Conservation (phyloP, 441 rosid species). For the Brassica hybrid region DNA sequence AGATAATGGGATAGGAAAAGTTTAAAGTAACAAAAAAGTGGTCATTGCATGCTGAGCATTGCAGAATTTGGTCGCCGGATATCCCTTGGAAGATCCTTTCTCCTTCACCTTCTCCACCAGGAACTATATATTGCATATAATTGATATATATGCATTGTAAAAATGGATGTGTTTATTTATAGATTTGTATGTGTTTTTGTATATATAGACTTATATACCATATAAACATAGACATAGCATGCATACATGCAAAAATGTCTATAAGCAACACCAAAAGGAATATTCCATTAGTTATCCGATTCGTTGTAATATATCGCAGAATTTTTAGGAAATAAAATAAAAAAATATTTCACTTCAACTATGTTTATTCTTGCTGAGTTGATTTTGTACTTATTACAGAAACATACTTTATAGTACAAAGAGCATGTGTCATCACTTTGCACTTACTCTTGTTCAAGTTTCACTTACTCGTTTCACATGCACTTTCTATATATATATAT, state of each 20-base stretch:
- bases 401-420: conserved; percentile 31
- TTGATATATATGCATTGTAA: neutral
- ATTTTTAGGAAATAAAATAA: neutral
- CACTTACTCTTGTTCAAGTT: conserved; percentile 32
- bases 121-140: neutral
- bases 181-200: conserved; percentile 2
- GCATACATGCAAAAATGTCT: conserved; percentile 3
- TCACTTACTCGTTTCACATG: conserved; percentile 33
- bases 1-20: conserved; percentile 26
- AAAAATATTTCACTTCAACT: conserved; percentile 1
- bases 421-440: conserved; percentile 40
- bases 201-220: neutral
- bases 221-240: conserved; percentile 5
- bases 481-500: conserved; percentile 24
- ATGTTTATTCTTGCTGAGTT: conserved; percentile 1
- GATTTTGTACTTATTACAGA: conserved; percentile 38
- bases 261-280: conserved; percentile 27
- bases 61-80: conserved; percentile 43
- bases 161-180: neutral
- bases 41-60: conserved; percentile 42
- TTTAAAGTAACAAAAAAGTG: conserved; percentile 33
- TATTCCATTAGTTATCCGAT: conserved; percentile 34
- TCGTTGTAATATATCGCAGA: conserved; percentile 7
- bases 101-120: conserved; percentile 24
- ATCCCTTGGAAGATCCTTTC: conserved; percentile 44